Base-by-base conservation (phyloP, 2,329 filamentous ascomycete species). In the Capronia epimyces region DNA sequence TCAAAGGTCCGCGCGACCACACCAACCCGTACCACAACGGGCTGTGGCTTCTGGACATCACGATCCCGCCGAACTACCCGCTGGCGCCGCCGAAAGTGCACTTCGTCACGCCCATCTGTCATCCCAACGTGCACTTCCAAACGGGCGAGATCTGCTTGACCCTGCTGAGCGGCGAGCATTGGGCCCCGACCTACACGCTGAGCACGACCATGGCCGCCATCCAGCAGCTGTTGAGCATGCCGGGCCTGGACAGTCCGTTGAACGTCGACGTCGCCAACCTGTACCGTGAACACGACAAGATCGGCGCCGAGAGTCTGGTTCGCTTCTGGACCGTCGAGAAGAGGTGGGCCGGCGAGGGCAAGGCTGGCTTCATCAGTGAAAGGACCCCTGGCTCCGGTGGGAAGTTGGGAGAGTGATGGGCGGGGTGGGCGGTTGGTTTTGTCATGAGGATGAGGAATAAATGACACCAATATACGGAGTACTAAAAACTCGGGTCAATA, bases 91-190 rank as follows among this genome's bases (percentile, higher is more conserved):
- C 93, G 1, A 77, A 74, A 34, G 84, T 98, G 59, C 75, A 71
- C 51, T 98, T 98, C 73, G 72, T 77, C n/a, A 98, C 89, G 29
- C 81, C 82, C 56, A 82, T 94, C 59, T 86, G 88, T 63, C 89
- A 95, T 72, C 83, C 90, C 42, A 96, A 96, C 69, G 82, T 86
- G 40, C 73, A 78, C 55, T 82, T 81, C 66, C 72, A 75, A 32
- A 89, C 82, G 2, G 93, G 93, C 61, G 90, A 96, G 70, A 93
- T 98, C 65, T 98, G 93, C 68, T 81, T 97, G 22, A 93, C 96
- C 65, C 77, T 97, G 56, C 76, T 98, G 44, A 82, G 80, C 53
- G 75, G 72, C 0, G 70, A 74, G 64, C 78, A 84, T 15, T 97
- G 91, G 91, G 86, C 87, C 52, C 87, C 90, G 1, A 83, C 88